Base-by-base conservation (phyloP, 2,329 filamentous ascomycete species). In the Ophiosphaerella korrae region DNA sequence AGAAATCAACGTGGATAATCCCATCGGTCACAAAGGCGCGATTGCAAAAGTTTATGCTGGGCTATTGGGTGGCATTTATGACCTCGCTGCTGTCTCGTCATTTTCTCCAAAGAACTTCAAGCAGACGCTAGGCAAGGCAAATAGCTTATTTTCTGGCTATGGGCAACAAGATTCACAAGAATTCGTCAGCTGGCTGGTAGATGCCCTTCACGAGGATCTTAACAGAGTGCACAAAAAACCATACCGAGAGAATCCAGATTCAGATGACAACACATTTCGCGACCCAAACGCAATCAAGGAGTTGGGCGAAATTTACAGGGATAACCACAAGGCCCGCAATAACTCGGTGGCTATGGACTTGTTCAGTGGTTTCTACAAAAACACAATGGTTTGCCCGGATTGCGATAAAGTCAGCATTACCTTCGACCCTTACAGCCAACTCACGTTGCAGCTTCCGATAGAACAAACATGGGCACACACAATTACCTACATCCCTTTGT, bases 331-430 rank as follows among this genome's bases (percentile, higher is more conserved):
- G 68, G 87, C 88, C 57, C 87, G 94, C 45, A 96, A 99, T 62
- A 92, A 97, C 68, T 97, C 94, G 0, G 88, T 97, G 35, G 90
- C 97, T 60, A 93, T 91, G 50, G 94, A 99, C 70, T 81, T 99
- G 9, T 99, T 99, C 73, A 95, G 91, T 18, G 94, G 94, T 2
- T 91, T 97, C 82, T 99, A 97, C 82, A 97, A 97, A 77, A 97
- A 95, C 38, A 97, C 93, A 0, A 83, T 99, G 57, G 88, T 94
- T 57, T 99, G 94, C 68, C 94, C 94, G 0, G 84, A 83, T 7
- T 99, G 94, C 72, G 83, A 88, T 62, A 99, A 97, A 77, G 89
- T 97, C 74, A 97, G 92, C 82, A 96, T 99, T 64, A 97, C 94
- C 0, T 99, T 99, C 68, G 94, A 99, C 71, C 94, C 94, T 0